phyloP scores from a whole-genome alignment of 805 yeast species.

The Starmerella roubikii region DNA sequence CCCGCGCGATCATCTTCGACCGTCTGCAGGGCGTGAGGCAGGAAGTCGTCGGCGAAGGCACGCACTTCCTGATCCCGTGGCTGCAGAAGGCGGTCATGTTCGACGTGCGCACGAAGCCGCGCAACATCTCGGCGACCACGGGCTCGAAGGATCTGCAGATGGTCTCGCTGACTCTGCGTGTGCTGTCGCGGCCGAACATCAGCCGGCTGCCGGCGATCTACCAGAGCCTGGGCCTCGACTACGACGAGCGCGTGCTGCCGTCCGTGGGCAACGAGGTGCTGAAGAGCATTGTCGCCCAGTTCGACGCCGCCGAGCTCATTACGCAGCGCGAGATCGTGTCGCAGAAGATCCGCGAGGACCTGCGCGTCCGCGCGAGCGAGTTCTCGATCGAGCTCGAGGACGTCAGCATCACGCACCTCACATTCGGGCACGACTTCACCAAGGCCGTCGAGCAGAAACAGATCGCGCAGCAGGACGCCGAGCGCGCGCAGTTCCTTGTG shows the following conservation, averaged over 20 bases:
- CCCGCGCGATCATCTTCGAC: slow-evolving; percentile 91
- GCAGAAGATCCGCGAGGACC: slow-evolving; percentile 74
- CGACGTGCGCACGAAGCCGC: slow-evolving; percentile 90
- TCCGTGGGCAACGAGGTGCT: slow-evolving; percentile 86
- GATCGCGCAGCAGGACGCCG: slow-evolving; percentile 99
- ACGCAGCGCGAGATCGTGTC: slow-evolving; percentile 95
- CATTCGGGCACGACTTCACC: slow-evolving; percentile 92
- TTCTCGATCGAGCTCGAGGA: slow-evolving; percentile 88
- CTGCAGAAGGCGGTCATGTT: slow-evolving; percentile 77
- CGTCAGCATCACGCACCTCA: slow-evolving; percentile 94
- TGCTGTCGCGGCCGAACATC: slow-evolving; percentile 88
- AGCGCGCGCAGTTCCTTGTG: slow-evolving; percentile 83
- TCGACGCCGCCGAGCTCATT: slow-evolving; percentile 91
- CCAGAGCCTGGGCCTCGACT: slow-evolving; percentile 83
- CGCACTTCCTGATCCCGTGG: slow-evolving; percentile 94
- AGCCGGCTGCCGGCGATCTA: slow-evolving; percentile 68
- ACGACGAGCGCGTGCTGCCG: slow-evolving; percentile 87
- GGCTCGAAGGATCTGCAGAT: slow-evolving; percentile 96
- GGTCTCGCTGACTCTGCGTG: slow-evolving; percentile 85
- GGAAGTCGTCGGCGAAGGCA: slow-evolving; percentile 88
- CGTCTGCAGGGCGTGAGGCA: slow-evolving; percentile 78
- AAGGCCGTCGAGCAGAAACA: slow-evolving; percentile 98
- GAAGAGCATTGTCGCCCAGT: slow-evolving; percentile 82
- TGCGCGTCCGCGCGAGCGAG: slow-evolving; percentile 69
- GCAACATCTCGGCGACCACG: slow-evolving; percentile 83